Conservation (phyloP, 140 eudicot species). For the Anethum foeniculum region DNA sequence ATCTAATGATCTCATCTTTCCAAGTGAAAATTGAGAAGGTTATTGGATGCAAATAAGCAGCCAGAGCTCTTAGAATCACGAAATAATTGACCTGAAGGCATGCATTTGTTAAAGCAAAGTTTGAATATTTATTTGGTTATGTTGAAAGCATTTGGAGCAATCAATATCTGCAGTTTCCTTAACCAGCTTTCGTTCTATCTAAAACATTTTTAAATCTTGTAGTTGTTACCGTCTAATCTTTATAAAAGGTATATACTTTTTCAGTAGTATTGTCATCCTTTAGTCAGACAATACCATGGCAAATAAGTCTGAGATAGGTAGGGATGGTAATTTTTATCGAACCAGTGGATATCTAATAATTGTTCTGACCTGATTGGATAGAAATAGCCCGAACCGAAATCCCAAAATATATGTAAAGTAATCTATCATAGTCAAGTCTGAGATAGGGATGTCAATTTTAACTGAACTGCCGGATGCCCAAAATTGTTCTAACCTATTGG, state of each 20-base stretch:
- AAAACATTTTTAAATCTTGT: not conserved
- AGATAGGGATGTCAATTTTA: no score
- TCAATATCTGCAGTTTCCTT: not conserved
- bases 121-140: not conserved
- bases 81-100: not conserved
- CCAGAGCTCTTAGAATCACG: not conserved
- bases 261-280: not conserved
- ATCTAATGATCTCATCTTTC: not conserved
- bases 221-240: not conserved
- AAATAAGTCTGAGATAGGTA: not conserved
- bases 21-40: not conserved
- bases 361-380: not conserved
- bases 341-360: not conserved
- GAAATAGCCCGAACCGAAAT: not conserved
- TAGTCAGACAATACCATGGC: not conserved
- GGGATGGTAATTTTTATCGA: not conserved
- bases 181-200: not conserved
- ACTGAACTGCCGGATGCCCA: no score
- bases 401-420: not conserved
- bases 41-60: not conserved
- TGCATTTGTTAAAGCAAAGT: not conserved
- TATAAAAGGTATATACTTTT: not conserved
- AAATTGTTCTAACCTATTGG: no score
- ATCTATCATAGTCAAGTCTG: not conserved
- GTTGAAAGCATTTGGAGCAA: not conserved